Evolutionary conservation across 345 rosid genomes (phyloP), one percentile per base, ranked within the genome.

Genomic region (Eucalyptus microcorys): DNA sequence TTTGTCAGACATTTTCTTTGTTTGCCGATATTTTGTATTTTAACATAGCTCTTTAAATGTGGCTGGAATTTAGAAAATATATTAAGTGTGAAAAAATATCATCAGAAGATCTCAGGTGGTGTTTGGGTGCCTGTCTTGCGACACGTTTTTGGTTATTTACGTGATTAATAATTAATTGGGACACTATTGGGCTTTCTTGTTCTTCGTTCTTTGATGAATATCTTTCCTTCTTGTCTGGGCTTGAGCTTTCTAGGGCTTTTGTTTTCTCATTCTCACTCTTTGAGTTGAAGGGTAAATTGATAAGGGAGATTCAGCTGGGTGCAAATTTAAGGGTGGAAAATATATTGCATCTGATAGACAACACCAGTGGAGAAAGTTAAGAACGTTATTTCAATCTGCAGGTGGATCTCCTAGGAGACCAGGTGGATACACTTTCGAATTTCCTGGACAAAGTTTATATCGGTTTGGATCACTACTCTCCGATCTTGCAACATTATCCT

Each of bases 351-450:
- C 26, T 34, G 34, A 7, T 47, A 27, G 57, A 47, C 81, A 42
- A 32, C 32, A 52, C 49, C 24, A 42, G 43, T 79, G 43, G 61
- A 37, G 45, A 79, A 24, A 53, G n/a, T 49, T 88, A 3, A 34
- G 76, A 64, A 15, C 76, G 4, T 52, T 22, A 15, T 37, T 22
- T 81, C 2, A 43, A 49, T 52, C 49, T 50, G 91, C 89, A 98
- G 99, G 99, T 98, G 88, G 99, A 98, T 92, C 95, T 96, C 88
- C 93, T 98, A 61, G 99, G 97, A 19, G 97, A 98, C 89, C 94
- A 96, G 91, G 99, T 98, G 92, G 99, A 97, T 80, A 71, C 92
- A 49, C 96, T 94, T 86, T 89, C 92, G 87, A 85, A 95, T 88
- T 97, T 97, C 90, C 99, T 96, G 45, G 98, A 95, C 93, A 98